Evolutionary conservation across 305 asterid species (phyloP), one percentile per base, ranked within the genome.

Genomic region (Fraxinus angustifolia): DNA sequence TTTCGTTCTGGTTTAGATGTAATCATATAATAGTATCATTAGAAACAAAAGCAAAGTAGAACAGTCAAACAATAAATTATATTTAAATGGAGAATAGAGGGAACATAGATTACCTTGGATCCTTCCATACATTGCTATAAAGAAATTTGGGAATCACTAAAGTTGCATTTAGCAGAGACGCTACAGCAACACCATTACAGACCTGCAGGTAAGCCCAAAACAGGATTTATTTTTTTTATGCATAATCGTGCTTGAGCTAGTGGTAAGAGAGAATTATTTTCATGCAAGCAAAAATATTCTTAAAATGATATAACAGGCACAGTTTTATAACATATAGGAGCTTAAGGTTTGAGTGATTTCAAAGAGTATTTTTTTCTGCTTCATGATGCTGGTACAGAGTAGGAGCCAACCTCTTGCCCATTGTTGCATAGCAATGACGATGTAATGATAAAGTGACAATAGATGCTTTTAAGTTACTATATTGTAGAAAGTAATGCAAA

Each of bases 41-140:
- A 65, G 33, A 26, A 65, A 8, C 12, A 23, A 42, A 80, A 67
- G 28, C 17, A 78, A 36, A 26, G 31, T 58, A 70, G 12, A 17
- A 40, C 56, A 36, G 30, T 58, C 14, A 23, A 65, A 65, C 72
- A 23, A 65, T 33, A 56, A 12, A n/a, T 8, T 3, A 3, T 21
- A 19, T n/a, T 6, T 12, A 28, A 72, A 73, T 68, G 48, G 60
- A 71, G 67, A 34, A 78, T 17, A 53, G 38, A 75, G 8, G 21
- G 68, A 72, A 62, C 31, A 38, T 34, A 33, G 16, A 26, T 85
- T 73, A 93, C 99, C 99, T 96, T 30, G 98, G 97, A 84, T 96
- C 98, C 82, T 89, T 91, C 99, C 99, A 96, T 19, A 96, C 99
- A 58, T 92, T 96, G 93, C 99, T 96, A 78, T 92, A 94, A 34